Conservation (phyloP, 2,329 filamentous ascomycete genomes). For the Aspergillus sp. region DNA sequence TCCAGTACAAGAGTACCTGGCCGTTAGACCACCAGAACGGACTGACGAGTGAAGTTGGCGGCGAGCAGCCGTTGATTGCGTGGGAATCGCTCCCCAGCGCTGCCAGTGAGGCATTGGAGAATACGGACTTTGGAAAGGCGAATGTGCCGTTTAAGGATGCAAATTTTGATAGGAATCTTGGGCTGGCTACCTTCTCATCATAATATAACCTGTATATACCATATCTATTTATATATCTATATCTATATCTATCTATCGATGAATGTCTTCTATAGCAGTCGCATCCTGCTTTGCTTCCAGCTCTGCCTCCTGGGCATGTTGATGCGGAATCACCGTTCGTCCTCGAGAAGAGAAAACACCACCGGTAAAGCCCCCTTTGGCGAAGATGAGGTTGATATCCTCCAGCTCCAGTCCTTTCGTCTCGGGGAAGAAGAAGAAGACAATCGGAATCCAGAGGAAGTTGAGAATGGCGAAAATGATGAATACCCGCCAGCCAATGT, state of each 20-base stretch:
- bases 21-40: conserved; percentile 46
- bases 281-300: conserved; percentile 1
- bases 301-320: conserved; percentile 12
- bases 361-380: conserved; percentile 12
- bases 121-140: conserved; percentile 43
- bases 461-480: conserved; percentile 23
- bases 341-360: conserved; percentile 14
- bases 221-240: no score
- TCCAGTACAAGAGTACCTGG: conserved; percentile 47
- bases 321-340: conserved; percentile 12
- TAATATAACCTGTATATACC: no score
- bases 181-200: conserved; percentile 27
- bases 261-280: no score
- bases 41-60: conserved; percentile 36
- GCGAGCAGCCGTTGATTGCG: conserved; percentile 44
- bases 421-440: conserved; percentile 62
- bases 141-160: conserved; percentile 46
- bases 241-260: no score
- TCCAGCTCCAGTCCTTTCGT: conserved; percentile 61
- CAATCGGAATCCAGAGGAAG: conserved; percentile 41
- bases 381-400: conserved; percentile 44
- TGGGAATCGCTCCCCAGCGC: conserved; percentile 46
- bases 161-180: conserved; percentile 45
- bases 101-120: conserved; percentile 39
- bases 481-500: conserved; percentile 27